Evolutionary conservation across 176 grass and related monocot species (phyloP), one percentile per base, ranked within the genome.

Genomic region (Hyparrhenia diplandra): DNA sequence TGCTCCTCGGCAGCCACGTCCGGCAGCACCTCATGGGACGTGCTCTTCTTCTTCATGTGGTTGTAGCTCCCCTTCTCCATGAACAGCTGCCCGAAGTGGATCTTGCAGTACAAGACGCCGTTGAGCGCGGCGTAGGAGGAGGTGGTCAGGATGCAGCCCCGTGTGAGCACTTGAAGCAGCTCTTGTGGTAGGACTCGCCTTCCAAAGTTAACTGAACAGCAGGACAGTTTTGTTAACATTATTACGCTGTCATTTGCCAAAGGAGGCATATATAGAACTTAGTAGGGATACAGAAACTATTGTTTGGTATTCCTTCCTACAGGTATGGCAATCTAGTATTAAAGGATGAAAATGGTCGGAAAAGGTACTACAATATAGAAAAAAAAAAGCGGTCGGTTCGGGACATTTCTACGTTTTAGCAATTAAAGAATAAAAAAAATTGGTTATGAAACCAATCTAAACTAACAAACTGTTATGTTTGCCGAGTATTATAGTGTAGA

Each of bases 31-130:
- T 90, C 89, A 40, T 92, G 76, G 13, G 82, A 83, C 7, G 63
- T 8, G 37, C 30, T 91, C 77, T 85, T 90, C 86, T 91, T 98
- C 67, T 83, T 91, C 81, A 98, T 78, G 85, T 98, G 90, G 67
- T 24, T 95, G 79, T 98, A 98, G 90, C 95, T 98, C 49, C 95
- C 95, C 80, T 95, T 98, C 92, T 98, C 95, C 90, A 91, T 95
- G 88, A 98, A 98, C 35, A 98, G 78, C 82, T 98, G 95, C 17
- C 20, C 55, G 46, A 98, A 98, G 85, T 98, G 95, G 79, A 94
- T 94, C 90, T 93, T 98, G 88, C 95, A 98, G 90, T 91, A 98
- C 72, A 98, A 87, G 58, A 89, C 89, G 58, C 95, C 95, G 31
- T 98, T 89, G 40, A 98, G 92, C 21, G 95, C 95, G 6, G 95